A percentile compares a stretch with the other conserved stretches of the same genome.
These are phyloP conservation scores for Malassezia globosa DNA, from an alignment of 1,284 basidiomycete species.

Conservation along the genomic window DNA sequence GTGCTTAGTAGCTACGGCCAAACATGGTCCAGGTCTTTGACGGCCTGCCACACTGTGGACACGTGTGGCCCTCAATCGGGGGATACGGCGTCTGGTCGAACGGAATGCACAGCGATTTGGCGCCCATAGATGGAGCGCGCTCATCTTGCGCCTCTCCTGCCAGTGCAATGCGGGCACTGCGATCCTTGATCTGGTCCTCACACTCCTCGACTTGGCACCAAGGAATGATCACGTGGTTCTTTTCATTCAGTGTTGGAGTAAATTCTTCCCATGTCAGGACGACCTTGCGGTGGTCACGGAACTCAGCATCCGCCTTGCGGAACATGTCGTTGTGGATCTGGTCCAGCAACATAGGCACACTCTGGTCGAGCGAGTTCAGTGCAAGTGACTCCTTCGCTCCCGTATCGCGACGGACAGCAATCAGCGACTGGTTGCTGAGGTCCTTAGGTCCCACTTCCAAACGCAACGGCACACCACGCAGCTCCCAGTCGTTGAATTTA, in stretches of 20 bases:
- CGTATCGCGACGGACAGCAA: constrained; percentile 79
- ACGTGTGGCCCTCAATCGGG: constrained; percentile 32
- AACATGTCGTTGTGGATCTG: constrained; percentile 87
- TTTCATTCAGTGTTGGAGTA: constrained; percentile 77
- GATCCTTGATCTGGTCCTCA: constrained; percentile 96
- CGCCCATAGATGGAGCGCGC: constrained; percentile 90
- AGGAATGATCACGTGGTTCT: constrained; percentile 77
- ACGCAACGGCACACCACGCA: constrained; percentile 75
- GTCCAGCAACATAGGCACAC: constrained; percentile 56
- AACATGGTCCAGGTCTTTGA: constrained; percentile 48
- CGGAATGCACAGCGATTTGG: constrained; percentile 93
- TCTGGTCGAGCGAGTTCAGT: constrained; percentile 16
- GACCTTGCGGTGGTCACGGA: constrained; percentile 62
- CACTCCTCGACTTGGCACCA: constrained; percentile 93
- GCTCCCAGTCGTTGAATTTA: constrained; percentile 99
- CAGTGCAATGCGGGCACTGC: constrained; percentile 56
- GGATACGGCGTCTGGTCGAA: constrained; percentile 66
- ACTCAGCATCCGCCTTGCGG: constrained; percentile 62
- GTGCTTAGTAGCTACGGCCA: constrained; percentile 36
- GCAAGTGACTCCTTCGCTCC: constrained; percentile 49
- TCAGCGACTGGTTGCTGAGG: constrained; percentile 67
- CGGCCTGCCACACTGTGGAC: constrained; percentile 38
- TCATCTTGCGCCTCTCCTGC: constrained; percentile 52
- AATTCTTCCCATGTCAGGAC: constrained; percentile 79
- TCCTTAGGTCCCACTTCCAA: constrained; percentile 94